Percentiles rank a stretch among this genome's conserved stretches.
These are phyloP conservation scores for Mimosa pudica DNA, from an alignment of 306 rosid genomes.

Conservation along the genomic window DNA sequence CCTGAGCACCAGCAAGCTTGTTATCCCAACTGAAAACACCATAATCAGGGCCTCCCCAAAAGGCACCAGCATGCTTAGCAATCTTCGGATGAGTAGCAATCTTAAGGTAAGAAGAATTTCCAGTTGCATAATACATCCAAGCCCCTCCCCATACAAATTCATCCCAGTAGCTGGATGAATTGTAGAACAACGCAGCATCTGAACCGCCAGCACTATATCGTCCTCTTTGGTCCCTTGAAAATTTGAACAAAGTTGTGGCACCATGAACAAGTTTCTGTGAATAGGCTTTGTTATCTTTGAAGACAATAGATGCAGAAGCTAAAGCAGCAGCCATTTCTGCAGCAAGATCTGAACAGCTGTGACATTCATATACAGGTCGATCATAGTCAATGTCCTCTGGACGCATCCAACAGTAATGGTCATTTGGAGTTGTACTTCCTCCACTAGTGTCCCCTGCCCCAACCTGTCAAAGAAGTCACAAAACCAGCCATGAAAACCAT, in stretches of 20 bases:
- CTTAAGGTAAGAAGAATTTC: constrained; percentile 69
- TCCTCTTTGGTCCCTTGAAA: constrained; percentile 52
- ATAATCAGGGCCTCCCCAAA: constrained; percentile 90
- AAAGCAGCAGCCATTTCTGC: constrained; percentile 79
- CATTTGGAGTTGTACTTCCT: constrained; percentile 66
- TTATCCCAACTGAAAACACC: constrained; percentile 91
- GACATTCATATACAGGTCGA: constrained; percentile 46
- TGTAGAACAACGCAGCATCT: constrained; percentile 61
- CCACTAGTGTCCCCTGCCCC: constrained; percentile 66
- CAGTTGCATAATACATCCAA: constrained; percentile 90
- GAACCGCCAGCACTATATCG: constrained; percentile 45
- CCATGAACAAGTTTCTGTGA: constrained; percentile 79
- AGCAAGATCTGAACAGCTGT: constrained; percentile 60
- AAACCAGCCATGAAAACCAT: constrained; percentile 23
- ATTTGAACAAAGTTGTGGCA: constrained; percentile 57
- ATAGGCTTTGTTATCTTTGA: constrained; percentile 72
- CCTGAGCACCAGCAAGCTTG: constrained; percentile 93
- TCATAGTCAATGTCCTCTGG: constrained; percentile 73
- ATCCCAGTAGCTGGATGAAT: constrained; percentile 70
- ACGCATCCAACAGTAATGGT: constrained; percentile 79
- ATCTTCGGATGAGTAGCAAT: constrained; percentile 66
- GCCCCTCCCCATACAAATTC: constrained; percentile 86
- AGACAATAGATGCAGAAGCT: constrained; percentile 76
- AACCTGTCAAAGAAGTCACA: constrained; percentile 44
- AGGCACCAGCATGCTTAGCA: constrained; percentile 83